Conservation (phyloP, 768 basidiomycete genomes). For the Kondoa subrosea region DNA sequence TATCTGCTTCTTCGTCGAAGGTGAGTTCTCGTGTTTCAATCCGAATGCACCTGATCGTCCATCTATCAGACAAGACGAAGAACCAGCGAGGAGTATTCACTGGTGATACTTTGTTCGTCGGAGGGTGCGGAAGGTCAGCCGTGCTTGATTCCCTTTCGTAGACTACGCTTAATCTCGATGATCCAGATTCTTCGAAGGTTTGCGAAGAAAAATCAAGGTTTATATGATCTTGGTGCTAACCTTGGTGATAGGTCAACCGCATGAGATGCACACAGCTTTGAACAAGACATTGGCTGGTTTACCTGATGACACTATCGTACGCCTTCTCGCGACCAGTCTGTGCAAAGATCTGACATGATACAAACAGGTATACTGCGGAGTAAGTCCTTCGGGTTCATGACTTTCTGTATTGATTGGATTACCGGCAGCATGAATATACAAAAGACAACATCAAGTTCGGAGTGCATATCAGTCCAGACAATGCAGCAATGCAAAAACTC, state of each 20-base stretch:
- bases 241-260: slow-evolving; percentile 27
- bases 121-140: background rate
- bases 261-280: slow-evolving; percentile 57
- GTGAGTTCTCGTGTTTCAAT: slow-evolving; percentile 30
- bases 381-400: background rate
- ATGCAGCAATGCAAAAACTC: slow-evolving; percentile 46
- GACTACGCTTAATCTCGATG: background rate
- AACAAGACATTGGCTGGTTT: slow-evolving; percentile 49
- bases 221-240: slow-evolving; percentile 35
- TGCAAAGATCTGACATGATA: slow-evolving; percentile 8
- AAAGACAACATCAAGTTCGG: slow-evolving; percentile 17
- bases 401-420: background rate
- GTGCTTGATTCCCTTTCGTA: background rate
- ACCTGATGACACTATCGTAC: slow-evolving; percentile 62
- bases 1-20: slow-evolving; percentile 69
- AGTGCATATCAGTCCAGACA: slow-evolving; percentile 35
- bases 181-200: background rate
- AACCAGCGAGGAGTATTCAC: slow-evolving; percentile 68
- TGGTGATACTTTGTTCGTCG: slow-evolving; percentile 34
- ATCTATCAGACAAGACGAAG: slow-evolving; percentile 33
- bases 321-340: slow-evolving; percentile 53
- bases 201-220: background rate
- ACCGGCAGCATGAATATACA: slow-evolving; percentile 16
- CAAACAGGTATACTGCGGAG: slow-evolving; percentile 12
- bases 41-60: background rate